Percentiles rank a stretch among this genome's conserved stretches.
These are phyloP conservation scores for Helicostylum pulchrum DNA, from an alignment of 192 early-diverging fungal species.

Conservation along the genomic window DNA sequence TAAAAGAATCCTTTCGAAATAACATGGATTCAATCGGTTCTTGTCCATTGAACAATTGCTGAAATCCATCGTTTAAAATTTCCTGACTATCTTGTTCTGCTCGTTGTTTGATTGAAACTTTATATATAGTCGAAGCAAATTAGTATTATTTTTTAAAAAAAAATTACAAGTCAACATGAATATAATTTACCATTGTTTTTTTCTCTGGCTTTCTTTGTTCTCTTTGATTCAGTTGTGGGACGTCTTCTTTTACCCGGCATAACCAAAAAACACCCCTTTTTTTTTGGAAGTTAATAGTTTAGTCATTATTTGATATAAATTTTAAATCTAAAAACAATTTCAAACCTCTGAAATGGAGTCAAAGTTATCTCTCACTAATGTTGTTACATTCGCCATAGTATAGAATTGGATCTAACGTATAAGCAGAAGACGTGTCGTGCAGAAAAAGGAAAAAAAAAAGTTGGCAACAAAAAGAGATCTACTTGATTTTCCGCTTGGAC, in stretches of 20 bases:
- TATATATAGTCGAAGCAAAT: not conserved
- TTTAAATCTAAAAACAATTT: not conserved
- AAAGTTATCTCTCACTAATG: constrained; percentile 32
- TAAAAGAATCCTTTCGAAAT: constrained; percentile 47
- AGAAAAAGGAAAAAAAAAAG: not conserved
- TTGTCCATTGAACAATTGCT: constrained; percentile 52
- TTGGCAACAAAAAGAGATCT: not conserved
- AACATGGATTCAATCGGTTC: constrained; percentile 53
- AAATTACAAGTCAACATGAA: not conserved
- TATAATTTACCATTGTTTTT: not conserved
- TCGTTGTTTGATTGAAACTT: not conserved
- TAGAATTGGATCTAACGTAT: not conserved
- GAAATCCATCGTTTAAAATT: constrained; percentile 53
- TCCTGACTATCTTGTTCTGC: constrained; percentile 16
- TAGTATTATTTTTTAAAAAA: not conserved
- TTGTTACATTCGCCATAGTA: not conserved
- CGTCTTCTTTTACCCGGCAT: constrained; percentile 22
- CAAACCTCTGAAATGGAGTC: constrained; percentile 47
- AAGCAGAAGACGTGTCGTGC: constrained; percentile 5
- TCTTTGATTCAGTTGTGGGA: constrained; percentile 4
- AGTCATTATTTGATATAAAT: no score
- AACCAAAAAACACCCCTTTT: constrained; percentile 43
- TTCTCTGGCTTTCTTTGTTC: not conserved
- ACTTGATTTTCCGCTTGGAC: not conserved
- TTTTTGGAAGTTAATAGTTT: not conserved